Conservation (phyloP, 306 rosid species). For the Prunus mira region DNA sequence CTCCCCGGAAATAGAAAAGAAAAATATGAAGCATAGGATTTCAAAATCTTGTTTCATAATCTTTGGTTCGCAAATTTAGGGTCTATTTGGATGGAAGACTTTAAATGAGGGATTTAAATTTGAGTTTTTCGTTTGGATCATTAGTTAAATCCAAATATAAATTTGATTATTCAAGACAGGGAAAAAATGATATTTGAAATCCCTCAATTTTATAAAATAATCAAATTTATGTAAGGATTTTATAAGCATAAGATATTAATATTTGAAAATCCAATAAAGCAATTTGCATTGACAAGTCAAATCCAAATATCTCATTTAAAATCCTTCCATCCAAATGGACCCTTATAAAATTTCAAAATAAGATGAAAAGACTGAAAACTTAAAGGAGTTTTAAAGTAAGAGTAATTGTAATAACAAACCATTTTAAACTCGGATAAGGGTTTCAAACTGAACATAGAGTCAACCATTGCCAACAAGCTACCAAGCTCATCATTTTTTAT, state of each 20-base stretch:
- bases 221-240: neutral
- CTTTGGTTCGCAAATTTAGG: neutral
- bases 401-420: neutral
- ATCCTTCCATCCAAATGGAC: neutral
- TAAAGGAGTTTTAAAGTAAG: neutral
- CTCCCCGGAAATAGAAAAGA: neutral
- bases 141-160: neutral
- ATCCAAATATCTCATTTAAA: neutral
- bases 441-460: neutral
- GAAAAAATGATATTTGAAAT: neutral
- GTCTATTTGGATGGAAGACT: neutral
- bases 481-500: neutral
- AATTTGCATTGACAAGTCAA: neutral
- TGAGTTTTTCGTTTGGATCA: neutral
- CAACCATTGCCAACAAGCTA: neutral
- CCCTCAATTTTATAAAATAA: neutral
- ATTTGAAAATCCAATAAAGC: conserved; percentile 1
- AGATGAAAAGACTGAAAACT: neutral
- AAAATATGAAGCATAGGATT: neutral
- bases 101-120: neutral
- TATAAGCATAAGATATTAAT: neutral
- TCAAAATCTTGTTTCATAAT: neutral
- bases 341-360: neutral
- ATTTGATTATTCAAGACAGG: neutral
- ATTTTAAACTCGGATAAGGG: neutral